Conservation (phyloP, 495 filamentous ascomycete species). For the Xylona heveae region DNA sequence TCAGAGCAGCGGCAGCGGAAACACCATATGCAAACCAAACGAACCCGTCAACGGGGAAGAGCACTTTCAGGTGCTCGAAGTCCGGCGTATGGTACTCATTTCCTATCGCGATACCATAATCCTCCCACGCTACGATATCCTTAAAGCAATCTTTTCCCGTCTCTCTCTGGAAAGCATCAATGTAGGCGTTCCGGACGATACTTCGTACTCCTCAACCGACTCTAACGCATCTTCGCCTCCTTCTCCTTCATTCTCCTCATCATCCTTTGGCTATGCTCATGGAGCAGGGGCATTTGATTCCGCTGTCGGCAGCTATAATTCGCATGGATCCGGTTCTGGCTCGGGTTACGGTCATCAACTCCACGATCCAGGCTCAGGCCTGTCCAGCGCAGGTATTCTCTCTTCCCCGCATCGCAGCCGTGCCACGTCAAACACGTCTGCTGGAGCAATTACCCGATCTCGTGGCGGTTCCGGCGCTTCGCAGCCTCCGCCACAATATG, state of each 20-base stretch:
- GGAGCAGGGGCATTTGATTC: no score
- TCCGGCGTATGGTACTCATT: constrained; percentile 72
- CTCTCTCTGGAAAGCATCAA: constrained; percentile 68
- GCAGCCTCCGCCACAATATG: not conserved
- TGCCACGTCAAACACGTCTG: constrained; percentile 76
- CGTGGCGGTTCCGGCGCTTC: not conserved
- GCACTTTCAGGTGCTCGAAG: no score
- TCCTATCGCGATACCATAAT: constrained; percentile 79
- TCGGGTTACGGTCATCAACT: constrained; percentile 26
- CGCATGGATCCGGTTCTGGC: constrained; percentile 50
- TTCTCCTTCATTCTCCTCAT: constrained; percentile 4
- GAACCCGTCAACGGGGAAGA: constrained; percentile 24
- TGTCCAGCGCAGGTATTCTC: constrained; percentile 1
- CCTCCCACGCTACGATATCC: constrained; percentile 59
- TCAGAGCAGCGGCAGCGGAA: constrained; percentile 9
- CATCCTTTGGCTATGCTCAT: constrained; percentile 9
- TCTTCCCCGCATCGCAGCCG: constrained; percentile 31
- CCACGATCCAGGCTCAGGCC: constrained; percentile 4
- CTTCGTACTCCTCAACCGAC: no score
- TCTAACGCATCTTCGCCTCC: constrained; percentile 19
- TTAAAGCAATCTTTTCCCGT: constrained; percentile 79
- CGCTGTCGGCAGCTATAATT: constrained; percentile 48
- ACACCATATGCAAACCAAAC: constrained; percentile 15
- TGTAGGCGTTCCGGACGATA: constrained; percentile 30
- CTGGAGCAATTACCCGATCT: constrained; percentile 12